Evolutionary conservation across 148 eudicot genomes (phyloP).

Genomic region (Vaccinium macrocarpon): DNA sequence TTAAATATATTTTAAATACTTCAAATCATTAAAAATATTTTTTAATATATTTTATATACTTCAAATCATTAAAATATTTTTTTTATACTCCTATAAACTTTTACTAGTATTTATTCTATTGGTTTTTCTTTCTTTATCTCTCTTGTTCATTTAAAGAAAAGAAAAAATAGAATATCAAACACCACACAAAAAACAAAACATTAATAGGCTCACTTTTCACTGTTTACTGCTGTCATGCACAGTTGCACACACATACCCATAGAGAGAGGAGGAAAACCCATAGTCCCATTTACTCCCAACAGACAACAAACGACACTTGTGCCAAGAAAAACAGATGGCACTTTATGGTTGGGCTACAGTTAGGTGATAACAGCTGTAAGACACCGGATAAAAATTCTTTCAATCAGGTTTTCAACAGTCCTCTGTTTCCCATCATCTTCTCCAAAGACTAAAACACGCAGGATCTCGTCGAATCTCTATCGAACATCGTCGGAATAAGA

Average conservation of each 20-base stretch:
- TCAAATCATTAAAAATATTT: no score
- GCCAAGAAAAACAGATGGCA: no score
- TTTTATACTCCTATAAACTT: no score
- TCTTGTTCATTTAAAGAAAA: neutral
- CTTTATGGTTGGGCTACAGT: neutral
- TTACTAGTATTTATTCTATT: no score
- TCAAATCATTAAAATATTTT: neutral
- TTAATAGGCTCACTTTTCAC: neutral
- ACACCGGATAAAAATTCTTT: neutral
- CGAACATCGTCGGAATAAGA: neutral
- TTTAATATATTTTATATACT: neutral
- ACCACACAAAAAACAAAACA: neutral
- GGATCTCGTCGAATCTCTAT: no score
- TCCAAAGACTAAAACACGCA: neutral
- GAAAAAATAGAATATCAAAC: no score
- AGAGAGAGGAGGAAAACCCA: neutral
- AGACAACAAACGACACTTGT: no score
- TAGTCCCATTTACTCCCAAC: neutral
- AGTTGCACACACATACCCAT: neutral
- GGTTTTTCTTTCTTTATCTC: neutral
- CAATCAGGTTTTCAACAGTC: neutral
- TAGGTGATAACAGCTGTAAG: neutral
- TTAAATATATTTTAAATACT: no score
- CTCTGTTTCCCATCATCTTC: neutral
- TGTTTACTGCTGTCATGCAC: neutral